Percentiles rank a stretch among this genome's conserved stretches.
Evolutionary conservation across 495 filamentous ascomycete species (phyloP).

Genomic region (Neurospora terricola): DNA sequence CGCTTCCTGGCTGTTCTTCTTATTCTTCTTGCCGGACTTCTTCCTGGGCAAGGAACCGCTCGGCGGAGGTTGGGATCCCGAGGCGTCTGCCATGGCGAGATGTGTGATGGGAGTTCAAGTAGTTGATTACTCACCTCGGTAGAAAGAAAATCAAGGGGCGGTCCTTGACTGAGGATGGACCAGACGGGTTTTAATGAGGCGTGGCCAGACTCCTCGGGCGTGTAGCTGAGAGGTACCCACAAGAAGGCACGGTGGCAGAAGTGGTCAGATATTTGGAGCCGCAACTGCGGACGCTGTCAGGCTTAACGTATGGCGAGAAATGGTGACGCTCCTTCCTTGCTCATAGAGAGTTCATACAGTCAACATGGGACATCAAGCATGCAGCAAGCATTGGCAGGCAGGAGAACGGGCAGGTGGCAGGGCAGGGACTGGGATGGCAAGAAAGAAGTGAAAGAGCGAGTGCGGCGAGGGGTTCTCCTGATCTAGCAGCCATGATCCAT

Average conservation of each 20-base stretch:
- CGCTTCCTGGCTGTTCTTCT: conserved; percentile 2
- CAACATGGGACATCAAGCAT: not conserved
- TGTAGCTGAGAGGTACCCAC: not conserved
- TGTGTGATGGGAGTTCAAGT: not conserved
- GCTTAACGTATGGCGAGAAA: not conserved
- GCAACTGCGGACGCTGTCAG: not conserved
- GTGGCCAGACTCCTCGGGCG: not conserved
- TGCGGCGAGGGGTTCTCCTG: not conserved
- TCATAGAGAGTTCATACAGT: not conserved
- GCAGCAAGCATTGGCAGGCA: not conserved
- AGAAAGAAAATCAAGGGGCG: not conserved
- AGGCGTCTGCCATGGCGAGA: not conserved
- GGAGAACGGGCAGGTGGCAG: not conserved
- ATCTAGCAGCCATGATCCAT: not conserved
- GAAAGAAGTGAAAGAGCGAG: not conserved
- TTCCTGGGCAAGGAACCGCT: not conserved
- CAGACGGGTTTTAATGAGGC: not conserved
- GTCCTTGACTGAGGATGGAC: not conserved
- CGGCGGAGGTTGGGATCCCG: not conserved
- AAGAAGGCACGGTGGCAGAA: not conserved
- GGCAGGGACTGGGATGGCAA: not conserved
- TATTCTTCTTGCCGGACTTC: conserved; percentile 7
- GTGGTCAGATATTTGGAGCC: not conserved
- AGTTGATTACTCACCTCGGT: not conserved
- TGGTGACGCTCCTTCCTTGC: not conserved